Base-by-base conservation (phyloP, 2,329 filamentous ascomycete genomes). In the Pleurostoma richardsiae region DNA sequence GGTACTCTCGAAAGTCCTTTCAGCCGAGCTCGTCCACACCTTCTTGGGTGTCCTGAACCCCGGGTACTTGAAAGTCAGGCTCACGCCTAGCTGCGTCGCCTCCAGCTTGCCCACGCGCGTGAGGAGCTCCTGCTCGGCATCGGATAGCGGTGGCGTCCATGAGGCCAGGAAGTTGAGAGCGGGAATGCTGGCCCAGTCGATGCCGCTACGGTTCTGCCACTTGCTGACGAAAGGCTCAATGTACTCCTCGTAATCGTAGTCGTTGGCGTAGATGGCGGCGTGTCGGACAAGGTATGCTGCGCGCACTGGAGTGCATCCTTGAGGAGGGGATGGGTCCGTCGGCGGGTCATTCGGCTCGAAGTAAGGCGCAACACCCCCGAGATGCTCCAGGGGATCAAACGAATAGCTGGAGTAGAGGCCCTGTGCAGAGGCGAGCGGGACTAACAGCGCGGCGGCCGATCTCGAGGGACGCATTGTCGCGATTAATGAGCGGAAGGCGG, bases 11-110 rank as follows among this genome's bases (percentile, higher is more conserved):
- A 72, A 67, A 0, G 82, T 85, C 19, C 82, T 67, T 60, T 84
- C 80, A 0, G 82, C 81, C 0, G 80, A 83, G 5, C 78, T 82
- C 2, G 80, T 73, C 80, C 81, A 85, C 2, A 85, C 69, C 42
- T 73, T 73, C 49, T 69, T 66, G 0, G 82, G 81, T 4, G 73
- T 57, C 47, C 64, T 69, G 36, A 85, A 63, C 39, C 67, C 62
- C 0, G 76, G 75, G 55, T 86, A 85, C 42, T 80, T 70, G 55
- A 83, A 76, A 11, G 72, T 72, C 19, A 85, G 62, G 46, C 79
- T 71, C 4, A 79, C 73, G 19, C 81, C 82, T 8, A 85, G 67
- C 52, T 79, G 71, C 19, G 77, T 73, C 2, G 81, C 78, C 58
- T 85, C 79, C 4, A 83, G 67, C 50, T 72, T 71, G n/a, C 82